Evolutionary conservation across 805 yeast genomes (phyloP), one percentile per base, ranked within the genome.

Genomic region (Saturnispora hagleri): DNA sequence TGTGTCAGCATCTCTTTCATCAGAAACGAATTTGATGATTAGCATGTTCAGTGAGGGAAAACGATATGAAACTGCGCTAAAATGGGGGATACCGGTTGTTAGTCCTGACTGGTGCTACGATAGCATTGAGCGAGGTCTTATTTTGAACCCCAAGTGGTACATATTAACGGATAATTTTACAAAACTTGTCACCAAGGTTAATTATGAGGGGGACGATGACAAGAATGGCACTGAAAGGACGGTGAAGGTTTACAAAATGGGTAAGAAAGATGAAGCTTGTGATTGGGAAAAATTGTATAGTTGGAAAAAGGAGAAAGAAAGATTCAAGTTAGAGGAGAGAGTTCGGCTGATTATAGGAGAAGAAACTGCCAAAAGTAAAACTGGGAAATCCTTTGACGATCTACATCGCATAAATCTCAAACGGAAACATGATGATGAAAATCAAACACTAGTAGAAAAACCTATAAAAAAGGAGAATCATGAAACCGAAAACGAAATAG

Each of bases 71-170:
- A 78, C 76, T 56, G 82, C 82, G 2, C 48, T 69, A 9, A 76
- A 77, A 58, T 78, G 82, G 82, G 67, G 67, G 5, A 69, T 75
- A n/a, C 77, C 80, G 1, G 74, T 74, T 13, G 75, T 79, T n/a
- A 75, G 76, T 54, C 81, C 82, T 0, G 66, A 73, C 26, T 78
- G 79, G 78, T 66, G 79, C 22, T 67, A 65, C 47, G 80, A 79
- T 59, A 69, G 76, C 36, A 55, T 72, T 7, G 65, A 69, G 42
- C 66, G 82, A 51, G 73, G 73, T 1, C 75, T 76, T 1, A 62
- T 73, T 18, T 59, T 78, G 31, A 68, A 66, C 45, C 58, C 63
- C 17, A 61, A 62, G 8, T 75, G 70, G 57, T 79, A 78, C 55
- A 55, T 58, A n/a, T 54, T 76, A 22, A 33, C 42, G 0, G 50